phyloP scores from a whole-genome alignment of 352 stramenopile genomes.

The Lagenidium giganteum region DNA sequence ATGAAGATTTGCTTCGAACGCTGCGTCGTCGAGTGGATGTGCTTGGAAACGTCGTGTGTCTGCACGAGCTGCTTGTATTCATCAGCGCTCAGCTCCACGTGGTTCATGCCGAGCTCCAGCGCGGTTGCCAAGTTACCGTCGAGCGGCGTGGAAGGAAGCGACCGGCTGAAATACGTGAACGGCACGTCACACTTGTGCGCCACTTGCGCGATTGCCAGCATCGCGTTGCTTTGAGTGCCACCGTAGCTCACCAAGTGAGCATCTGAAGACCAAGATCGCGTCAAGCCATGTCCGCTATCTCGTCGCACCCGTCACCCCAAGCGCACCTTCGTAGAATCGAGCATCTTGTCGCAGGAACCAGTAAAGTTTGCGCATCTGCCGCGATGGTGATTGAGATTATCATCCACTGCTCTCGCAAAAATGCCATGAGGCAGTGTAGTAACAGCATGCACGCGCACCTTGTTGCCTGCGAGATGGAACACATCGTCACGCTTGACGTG shows the following conservation, averaged over 20 bases:
- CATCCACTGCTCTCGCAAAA: too few relatives aligned
- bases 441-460: constrained; percentile 27
- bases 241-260: constrained; percentile 72
- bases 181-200: constrained; percentile 59
- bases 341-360: constrained; percentile 68
- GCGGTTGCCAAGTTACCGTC: constrained; percentile 43
- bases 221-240: constrained; percentile 81
- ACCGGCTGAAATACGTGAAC: constrained; percentile 84
- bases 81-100: constrained; percentile 37
- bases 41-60: constrained; percentile 24
- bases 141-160: constrained; percentile 13
- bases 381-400: background rate
- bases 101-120: constrained; percentile 53
- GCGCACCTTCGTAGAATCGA: constrained; percentile 44
- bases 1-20: constrained; percentile 28
- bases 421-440: background rate
- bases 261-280: constrained; percentile 9
- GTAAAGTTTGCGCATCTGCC: constrained; percentile 80
- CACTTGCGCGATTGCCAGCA: constrained; percentile 79
- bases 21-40: background rate
- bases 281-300: too few relatives aligned
- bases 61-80: constrained; percentile 40
- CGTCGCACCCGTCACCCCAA: background rate
- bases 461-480: constrained; percentile 81
- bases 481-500: constrained; percentile 84